phyloP scores from a whole-genome alignment of 768 basidiomycete species.

The Boletus reticuloceps region DNA sequence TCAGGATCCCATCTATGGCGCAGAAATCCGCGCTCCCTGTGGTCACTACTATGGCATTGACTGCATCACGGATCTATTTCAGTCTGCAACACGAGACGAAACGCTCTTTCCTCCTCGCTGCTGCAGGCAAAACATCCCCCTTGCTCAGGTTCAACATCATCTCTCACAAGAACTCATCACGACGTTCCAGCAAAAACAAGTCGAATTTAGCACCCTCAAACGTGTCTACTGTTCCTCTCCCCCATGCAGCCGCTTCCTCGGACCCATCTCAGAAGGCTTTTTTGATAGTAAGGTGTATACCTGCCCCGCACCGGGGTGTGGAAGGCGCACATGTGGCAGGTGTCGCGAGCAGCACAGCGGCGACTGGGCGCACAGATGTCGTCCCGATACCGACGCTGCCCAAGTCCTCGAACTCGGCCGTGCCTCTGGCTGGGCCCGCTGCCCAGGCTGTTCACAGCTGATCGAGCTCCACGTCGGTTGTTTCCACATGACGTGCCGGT shows the following conservation, averaged over 20 bases:
- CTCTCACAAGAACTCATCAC: slow-evolving; percentile 18
- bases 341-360: slow-evolving; percentile 25
- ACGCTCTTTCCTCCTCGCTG: slow-evolving; percentile 41
- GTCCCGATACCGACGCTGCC: slow-evolving; percentile 20
- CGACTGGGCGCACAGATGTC: slow-evolving; percentile 24
- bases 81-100: slow-evolving; percentile 36
- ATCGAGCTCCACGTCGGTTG: slow-evolving; percentile 39
- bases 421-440: slow-evolving; percentile 35
- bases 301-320: slow-evolving; percentile 21
- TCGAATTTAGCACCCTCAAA: slow-evolving; percentile 32
- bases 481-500: slow-evolving; percentile 41
- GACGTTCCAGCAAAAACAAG: slow-evolving; percentile 24
- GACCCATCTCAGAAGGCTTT: slow-evolving; percentile 22
- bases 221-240: slow-evolving; percentile 37
- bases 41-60: slow-evolving; percentile 34
- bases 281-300: slow-evolving; percentile 24
- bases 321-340: slow-evolving; percentile 20
- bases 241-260: slow-evolving; percentile 38
- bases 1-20: slow-evolving; percentile 29
- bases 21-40: slow-evolving; percentile 31
- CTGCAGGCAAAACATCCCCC: slow-evolving; percentile 33
- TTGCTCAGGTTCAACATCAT: slow-evolving; percentile 23
- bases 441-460: slow-evolving; percentile 38
- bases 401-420: slow-evolving; percentile 28
- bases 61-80: slow-evolving; percentile 36